Evolutionary conservation across 2,329 filamentous ascomycete genomes (phyloP), one percentile per base, ranked within the genome.

Genomic region (Blastomyces silverae): DNA sequence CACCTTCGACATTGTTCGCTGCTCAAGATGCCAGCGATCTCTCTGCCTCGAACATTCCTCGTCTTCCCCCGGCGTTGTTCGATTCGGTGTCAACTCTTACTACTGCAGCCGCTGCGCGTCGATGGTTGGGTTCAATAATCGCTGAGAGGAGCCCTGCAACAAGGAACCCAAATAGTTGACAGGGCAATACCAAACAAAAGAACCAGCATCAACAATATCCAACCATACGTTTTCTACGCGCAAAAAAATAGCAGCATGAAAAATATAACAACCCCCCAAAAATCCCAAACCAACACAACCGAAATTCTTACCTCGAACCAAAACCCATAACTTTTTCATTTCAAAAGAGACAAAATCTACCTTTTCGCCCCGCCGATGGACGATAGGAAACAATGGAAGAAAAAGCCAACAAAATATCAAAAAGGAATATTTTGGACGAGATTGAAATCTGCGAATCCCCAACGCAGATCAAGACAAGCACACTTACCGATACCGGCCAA

Each of bases 41-140:
- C 72, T 82, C 69, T 79, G 75, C 61, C 70, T 80, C n/a, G 74
- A 77, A 34, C 31, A 63, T 58, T 71, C 72, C 50, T 69, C 73
- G 8, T 74, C 76, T 8, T 71, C 74, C 11, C 69, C 73, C 1
- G 76, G 74, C 5, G 75, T 75, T 1, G 77, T 81, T 22, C 77
- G 76, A 57, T 81, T 81, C 69, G 79, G 79, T 63, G 79, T 80
- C 73, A 82, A 81, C 66, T 80, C 78, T 25, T 81, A 81, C 67
- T 82, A 82, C 69, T 82, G 80, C 70, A 75, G 71, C 61, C 76
- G 78, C 61, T 80, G 78, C 66, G 78, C 78, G 28, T 74, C 73
- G 20, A 78, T 79, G 73, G 78, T 80, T 56, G 78, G 78, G 44
- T 80, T 78, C 67, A 73, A 72, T 66, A 73, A 72, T 28, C 71